Conservation (phyloP, 2,329 filamentous ascomycete genomes). For the Helicocarpus griseus region DNA sequence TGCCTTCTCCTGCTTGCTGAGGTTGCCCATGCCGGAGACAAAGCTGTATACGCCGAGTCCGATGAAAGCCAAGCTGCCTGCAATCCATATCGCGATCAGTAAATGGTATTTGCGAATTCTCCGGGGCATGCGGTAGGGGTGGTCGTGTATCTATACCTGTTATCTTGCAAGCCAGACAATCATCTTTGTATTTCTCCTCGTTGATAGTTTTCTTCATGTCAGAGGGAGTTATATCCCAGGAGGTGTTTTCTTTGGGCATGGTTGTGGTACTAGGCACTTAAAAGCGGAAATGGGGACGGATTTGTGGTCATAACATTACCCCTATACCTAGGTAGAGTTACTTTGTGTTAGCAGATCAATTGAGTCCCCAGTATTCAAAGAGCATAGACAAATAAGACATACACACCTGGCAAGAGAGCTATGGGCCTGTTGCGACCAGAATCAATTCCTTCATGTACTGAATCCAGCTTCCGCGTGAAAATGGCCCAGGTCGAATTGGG, state of each 20-base stretch:
- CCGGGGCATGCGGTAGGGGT: not conserved
- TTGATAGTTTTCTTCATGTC: constrained; percentile 49
- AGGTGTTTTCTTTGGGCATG: constrained; percentile 32
- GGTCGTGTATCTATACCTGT: constrained; percentile 47
- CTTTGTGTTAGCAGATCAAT: not conserved
- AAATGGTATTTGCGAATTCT: not conserved
- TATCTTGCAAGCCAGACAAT: constrained; percentile 63
- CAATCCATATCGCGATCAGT: not conserved
- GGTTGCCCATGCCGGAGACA: constrained; percentile 61
- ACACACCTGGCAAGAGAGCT: not conserved
- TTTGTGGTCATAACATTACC: not conserved
- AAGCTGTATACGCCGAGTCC: constrained; percentile 71
- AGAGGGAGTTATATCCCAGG: constrained; percentile 46
- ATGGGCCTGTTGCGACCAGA: not conserved
- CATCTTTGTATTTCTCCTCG: constrained; percentile 36
- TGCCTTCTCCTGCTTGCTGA: constrained; percentile 50
- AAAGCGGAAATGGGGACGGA: not conserved
- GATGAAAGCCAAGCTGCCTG: constrained; percentile 56
- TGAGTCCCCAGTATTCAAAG: not conserved
- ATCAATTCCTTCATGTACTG: no score
- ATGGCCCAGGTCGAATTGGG: not conserved
- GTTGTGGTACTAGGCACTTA: not conserved
- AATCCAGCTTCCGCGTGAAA: no score
- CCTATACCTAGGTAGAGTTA: no score
- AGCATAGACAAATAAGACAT: not conserved